Base-by-base conservation (phyloP, 139 green algal genomes). In the Chlorella sp. region DNA sequence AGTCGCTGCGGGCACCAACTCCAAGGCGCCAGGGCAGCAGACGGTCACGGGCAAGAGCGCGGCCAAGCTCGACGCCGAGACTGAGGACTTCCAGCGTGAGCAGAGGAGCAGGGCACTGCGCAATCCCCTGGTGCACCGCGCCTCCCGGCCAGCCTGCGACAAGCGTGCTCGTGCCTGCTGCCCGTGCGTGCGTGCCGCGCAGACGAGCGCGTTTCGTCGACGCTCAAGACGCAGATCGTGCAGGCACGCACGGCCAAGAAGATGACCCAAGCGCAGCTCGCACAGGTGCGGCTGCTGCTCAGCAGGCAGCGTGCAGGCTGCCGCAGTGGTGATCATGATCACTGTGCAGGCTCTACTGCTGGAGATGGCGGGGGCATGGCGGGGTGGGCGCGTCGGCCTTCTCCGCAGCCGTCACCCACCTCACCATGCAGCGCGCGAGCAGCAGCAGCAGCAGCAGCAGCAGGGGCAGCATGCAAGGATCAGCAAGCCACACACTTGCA, bases 151-250 rank as follows among this genome's bases (percentile, higher is more conserved):
- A n/a, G n/a, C n/a, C n/a, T n/a, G n/a, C n/a, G n/a, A n/a, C n/a
- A n/a, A n/a, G n/a, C n/a, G n/a, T 61, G 31, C 5, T 69, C n/a
- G 6, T 17, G 10, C 17, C 10, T 17, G 17, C 42, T 17, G n/a
- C 36, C 10, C 62, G 31, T 50, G 4, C 1, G 3, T 35, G 4
- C 29, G 62, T 30, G 1, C 14, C 27, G 17, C 80, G 79, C 81
- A 94, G 88, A 93, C 73, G 84, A 96, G 35, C 82, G 78, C 14
- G 95, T 99, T 29, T 92, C 82, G 20, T 89, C 84, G 22, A 93
- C 96, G 49, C 85, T 99, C 49, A 98, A 98, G 78, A 95, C 93
- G 77, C 88, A 91, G 59, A 98, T 99, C 49, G 76, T 92, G 33
- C 83, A 93, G 69, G 95, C 91, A 20, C 75, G 95, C 20, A 86